Evolutionary conservation across 495 filamentous ascomycete species (phyloP), one percentile per base, ranked within the genome.

Genomic region (Choiromyces venosus): DNA sequence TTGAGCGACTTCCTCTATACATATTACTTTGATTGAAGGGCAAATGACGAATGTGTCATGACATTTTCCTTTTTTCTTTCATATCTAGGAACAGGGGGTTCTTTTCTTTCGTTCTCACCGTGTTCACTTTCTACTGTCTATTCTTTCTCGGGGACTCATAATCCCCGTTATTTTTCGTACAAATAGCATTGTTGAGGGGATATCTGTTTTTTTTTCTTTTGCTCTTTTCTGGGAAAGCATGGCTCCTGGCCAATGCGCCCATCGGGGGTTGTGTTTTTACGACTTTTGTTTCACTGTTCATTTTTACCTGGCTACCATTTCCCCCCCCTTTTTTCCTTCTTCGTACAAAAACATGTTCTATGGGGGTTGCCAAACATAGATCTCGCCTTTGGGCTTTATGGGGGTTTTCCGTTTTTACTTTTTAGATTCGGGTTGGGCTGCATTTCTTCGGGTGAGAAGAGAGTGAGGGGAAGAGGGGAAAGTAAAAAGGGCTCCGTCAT

Each of bases 381-480:
- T 77, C 75, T 77, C 75, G 72, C 29, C 29, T 72, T 69, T 40
- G 74, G 74, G 73, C 73, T 66, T 61, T 69, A 74, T 74, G 74
- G 68, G 68, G 52, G 67, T 69, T n/a, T 75, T 68, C 68, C 73
- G 67, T 72, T 75, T 35, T 77, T 67, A 76, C 74, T 76, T 70
- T 76, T 77, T 77, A 77, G 75, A 77, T 77, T 76, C 73, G 75
- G 71, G 75, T 77, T 70, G 44, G 69, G 75, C 69, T 76, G 72
- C 74, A 73, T 77, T 66, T 77, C 46, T 77, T 77, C 44, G 67
- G 73, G 44, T 75, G 46, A 64, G 65, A 71, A 77, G 69, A 72
- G 74, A 76, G 76, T 75, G 66, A 77, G 74, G 74, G 70, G 71
- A 68, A 76, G 75, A 77, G 76, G 72, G 73, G 76, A 73, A 69